A percentile compares a stretch with the other conserved stretches of the same genome.
Evolutionary conservation across 2,329 filamentous ascomycete species (phyloP).

Genomic region (Didymella pomorum): DNA sequence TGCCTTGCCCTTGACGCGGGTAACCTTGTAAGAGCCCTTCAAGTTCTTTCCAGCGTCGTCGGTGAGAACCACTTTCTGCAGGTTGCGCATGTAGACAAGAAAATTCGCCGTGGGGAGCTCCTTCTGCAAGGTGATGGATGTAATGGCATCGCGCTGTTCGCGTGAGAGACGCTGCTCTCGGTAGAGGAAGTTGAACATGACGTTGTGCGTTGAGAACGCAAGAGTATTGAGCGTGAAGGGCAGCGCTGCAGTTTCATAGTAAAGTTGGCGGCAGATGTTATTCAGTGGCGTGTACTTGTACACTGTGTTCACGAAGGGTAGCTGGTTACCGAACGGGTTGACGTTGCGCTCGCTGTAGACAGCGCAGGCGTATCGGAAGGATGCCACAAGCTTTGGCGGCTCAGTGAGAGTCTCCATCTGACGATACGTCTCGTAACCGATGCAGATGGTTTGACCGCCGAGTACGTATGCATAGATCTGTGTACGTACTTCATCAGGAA

Average conservation of each 20-base stretch:
- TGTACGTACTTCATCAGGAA: slow-evolving; percentile 34
- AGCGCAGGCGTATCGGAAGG: slow-evolving; percentile 36
- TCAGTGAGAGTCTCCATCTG: background rate
- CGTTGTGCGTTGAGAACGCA: slow-evolving; percentile 31
- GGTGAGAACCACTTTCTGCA: slow-evolving; percentile 32
- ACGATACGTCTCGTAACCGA: slow-evolving; percentile 36
- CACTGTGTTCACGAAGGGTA: slow-evolving; percentile 10
- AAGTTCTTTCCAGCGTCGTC: slow-evolving; percentile 1
- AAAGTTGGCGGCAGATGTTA: slow-evolving; percentile 40
- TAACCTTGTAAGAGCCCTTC: slow-evolving; percentile 30
- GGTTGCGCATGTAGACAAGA: slow-evolving; percentile 29
- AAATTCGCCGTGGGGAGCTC: slow-evolving; percentile 28
- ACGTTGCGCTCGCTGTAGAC: slow-evolving; percentile 24
- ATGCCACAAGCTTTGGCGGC: slow-evolving; percentile 11
- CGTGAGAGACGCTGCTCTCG: slow-evolving; percentile 32
- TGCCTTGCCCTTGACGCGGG: slow-evolving; percentile 25
- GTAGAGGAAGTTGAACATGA: slow-evolving; percentile 42
- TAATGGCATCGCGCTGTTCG: slow-evolving; percentile 34
- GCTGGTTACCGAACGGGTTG: slow-evolving; percentile 20
- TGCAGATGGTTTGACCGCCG: slow-evolving; percentile 38
- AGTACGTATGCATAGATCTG: slow-evolving; percentile 34
- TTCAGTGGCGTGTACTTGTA: slow-evolving; percentile 33
- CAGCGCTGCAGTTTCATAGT: slow-evolving; percentile 38
- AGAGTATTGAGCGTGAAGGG: slow-evolving; percentile 38
- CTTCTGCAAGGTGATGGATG: slow-evolving; percentile 27